These are phyloP conservation scores for Zymoseptoria crescenta DNA, from an alignment of 2,329 filamentous ascomycete species.

Conservation along the genomic window DNA sequence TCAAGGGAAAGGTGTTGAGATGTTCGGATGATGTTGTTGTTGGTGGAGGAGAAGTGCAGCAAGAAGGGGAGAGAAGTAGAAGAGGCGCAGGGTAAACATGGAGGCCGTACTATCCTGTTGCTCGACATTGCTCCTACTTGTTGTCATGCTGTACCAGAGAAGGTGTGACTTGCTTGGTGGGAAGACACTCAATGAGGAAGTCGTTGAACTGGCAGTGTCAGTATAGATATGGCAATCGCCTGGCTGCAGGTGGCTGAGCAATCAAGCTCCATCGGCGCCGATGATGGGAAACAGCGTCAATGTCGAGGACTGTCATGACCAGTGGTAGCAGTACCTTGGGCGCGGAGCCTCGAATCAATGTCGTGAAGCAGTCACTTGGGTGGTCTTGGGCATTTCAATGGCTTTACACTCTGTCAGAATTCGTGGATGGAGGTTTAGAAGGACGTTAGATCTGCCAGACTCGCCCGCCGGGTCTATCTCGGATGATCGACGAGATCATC, in stretches of 20 bases:
- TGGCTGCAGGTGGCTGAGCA: not conserved
- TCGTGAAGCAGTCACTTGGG: too few relatives aligned
- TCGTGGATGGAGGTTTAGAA: too few relatives aligned
- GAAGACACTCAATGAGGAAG: not conserved
- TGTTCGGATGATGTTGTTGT: constrained; percentile 1
- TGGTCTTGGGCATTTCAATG: too few relatives aligned
- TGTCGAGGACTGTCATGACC: too few relatives aligned
- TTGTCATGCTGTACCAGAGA: not conserved
- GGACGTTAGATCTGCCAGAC: too few relatives aligned
- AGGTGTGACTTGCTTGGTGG: not conserved
- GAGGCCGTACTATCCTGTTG: not conserved
- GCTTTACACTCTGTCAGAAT: too few relatives aligned
- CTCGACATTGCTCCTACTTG: not conserved
- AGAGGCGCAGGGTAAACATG: not conserved
- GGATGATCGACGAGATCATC: not conserved
- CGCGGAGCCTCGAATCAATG: too few relatives aligned
- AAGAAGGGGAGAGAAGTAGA: constrained; percentile 1
- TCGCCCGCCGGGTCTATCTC: not conserved
- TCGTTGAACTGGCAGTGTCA: not conserved
- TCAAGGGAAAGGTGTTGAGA: constrained; percentile 1
- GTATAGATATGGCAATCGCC: not conserved
- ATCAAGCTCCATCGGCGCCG: not conserved
- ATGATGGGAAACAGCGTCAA: too few relatives aligned
- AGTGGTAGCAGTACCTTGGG: too few relatives aligned
- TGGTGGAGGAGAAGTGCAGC: not conserved